Evolutionary conservation across 352 stramenopile genomes (phyloP), one percentile per base, ranked within the genome.

Genomic region (Pythium guiyangense): DNA sequence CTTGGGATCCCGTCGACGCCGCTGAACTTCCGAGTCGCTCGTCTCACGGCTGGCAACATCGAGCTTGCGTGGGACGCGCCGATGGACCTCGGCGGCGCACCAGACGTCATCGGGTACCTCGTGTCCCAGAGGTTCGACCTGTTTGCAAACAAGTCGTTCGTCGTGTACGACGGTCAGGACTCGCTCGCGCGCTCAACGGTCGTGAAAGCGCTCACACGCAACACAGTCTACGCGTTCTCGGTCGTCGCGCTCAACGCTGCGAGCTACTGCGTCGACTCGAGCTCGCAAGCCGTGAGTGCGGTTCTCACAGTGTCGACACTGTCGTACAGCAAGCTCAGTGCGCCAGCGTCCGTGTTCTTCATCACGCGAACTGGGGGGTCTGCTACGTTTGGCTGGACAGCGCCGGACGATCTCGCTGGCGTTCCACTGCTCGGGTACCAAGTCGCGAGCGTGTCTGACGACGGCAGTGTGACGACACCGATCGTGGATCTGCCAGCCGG

Each of bases 121-220:
- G 64, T 88, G 2, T 86, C 74, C 45, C 74, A 86, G 49, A 65
- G 65, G 3, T 53, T 64, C 22, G 29, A 64, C 22, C 44, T 63
- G 6, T 54, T 22, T 8, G 50, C 57, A 3, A 58, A 68, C 10
- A 48, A 45, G 2, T 77, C 69, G 18, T 82, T 82, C 20, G 68
- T 59, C 2, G 61, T 85, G 25, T 88, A 88, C 50, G 71, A 88
- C 29, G 73, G 75, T 0, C 69, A 79, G 55, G 63, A 85, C 29
- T 82, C 69, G 10, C 65, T 46, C 0, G 51, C 48, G 3, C 64
- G 57, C 9, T 57, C 61, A 9, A 35, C 74, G 0, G 53, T 52
- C 25, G 22, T 75, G 27, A 75, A 67, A 34, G 65, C 64, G 6
- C 34, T 89, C 8, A 47, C 44, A 6, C 62, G 76, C 48, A 53